These are phyloP conservation scores for Nakaseomyces bracarensis DNA, from an alignment of 1,139 yeast species.

Conservation along the genomic window DNA sequence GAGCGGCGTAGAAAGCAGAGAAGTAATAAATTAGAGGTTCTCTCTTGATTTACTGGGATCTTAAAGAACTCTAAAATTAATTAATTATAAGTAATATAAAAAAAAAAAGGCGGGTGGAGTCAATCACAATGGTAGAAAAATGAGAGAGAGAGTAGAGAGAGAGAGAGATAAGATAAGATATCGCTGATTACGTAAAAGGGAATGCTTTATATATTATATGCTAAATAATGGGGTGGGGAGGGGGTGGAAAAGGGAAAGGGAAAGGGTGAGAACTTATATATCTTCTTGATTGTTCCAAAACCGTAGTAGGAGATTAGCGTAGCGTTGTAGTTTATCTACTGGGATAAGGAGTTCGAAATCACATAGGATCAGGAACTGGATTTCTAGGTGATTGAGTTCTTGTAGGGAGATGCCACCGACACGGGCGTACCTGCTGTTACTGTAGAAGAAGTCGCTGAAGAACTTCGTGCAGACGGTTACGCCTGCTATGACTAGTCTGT, in stretches of 20 bases:
- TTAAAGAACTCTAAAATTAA: too few species aligned
- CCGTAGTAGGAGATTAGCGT: constrained; percentile 76
- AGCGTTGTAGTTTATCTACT: constrained; percentile 82
- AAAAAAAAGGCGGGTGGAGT: not conserved
- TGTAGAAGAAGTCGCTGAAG: constrained; percentile 91
- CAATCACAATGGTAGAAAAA: not conserved
- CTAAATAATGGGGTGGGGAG: too few species aligned
- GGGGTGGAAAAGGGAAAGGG: not conserved
- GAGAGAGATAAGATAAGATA: not conserved
- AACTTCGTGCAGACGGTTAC: constrained; percentile 93
- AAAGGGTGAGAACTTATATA: not conserved
- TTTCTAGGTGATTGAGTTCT: constrained; percentile 84
- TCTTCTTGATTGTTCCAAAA: constrained; percentile 50
- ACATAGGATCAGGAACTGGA: constrained; percentile 74
- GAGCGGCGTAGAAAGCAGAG: too few species aligned
- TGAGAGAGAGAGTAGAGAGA: not conserved
- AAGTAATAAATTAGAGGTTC: too few species aligned
- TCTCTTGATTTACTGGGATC: too few species aligned
- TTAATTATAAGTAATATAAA: not conserved
- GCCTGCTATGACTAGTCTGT: constrained; percentile 89
- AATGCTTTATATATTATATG: not conserved
- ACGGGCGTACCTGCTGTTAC: constrained; percentile 91
- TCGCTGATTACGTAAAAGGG: constrained; percentile 5
- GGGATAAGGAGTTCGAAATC: constrained; percentile 85
- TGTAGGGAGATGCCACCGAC: constrained; percentile 96